Evolutionary conservation across 139 green algal genomes (phyloP), one percentile per base, ranked within the genome.

Genomic region (Coelastrella sp.): DNA sequence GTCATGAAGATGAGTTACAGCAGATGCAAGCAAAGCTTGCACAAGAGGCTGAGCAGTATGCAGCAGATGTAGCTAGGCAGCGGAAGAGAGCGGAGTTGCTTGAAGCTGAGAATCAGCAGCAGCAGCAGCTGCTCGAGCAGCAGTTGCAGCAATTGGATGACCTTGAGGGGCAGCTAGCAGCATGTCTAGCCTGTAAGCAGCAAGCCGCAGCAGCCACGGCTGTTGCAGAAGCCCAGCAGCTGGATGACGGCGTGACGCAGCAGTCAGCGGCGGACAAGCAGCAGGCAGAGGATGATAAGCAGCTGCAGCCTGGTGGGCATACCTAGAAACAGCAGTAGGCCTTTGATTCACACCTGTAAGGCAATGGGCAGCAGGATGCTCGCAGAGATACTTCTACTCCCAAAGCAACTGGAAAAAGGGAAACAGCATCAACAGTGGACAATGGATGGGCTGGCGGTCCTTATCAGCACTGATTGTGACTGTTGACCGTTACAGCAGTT

Each of bases 131-230:
- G 22, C 3, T 57, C 13, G 23, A 80, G 74, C 23, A 59, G 20
- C 23, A 80, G 23, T 22, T 82, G 76, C 76, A 80, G 74, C 74
- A 80, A 7, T 58, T 80, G 22, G 74, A 58, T 80, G 23, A 80
- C 7, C 14, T 80, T 17, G 74, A 80, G 22, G 7, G 58, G 74
- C 74, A 58, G 22, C 74, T 80, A 6, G 3, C 22, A 5, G 0
- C 61, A 71, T 71, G 10, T 47, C 32, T 47, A 47, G 32, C 32
- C 19, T 32, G 5, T 16, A 11, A 71, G 64, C 16, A 71, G 64
- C 64, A 71, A 14, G 11, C 19, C n/a, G 71, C 20, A 77, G 71
- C 71, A 77, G 71, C 6, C 23, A 19, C 19, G 71, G n/a, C 7
- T 10, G 17, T 22, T 23, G 71, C 71, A 77, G 14, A 22, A 77